phyloP scores from a whole-genome alignment of 306 rosid genomes.

The Quercus dentata region DNA sequence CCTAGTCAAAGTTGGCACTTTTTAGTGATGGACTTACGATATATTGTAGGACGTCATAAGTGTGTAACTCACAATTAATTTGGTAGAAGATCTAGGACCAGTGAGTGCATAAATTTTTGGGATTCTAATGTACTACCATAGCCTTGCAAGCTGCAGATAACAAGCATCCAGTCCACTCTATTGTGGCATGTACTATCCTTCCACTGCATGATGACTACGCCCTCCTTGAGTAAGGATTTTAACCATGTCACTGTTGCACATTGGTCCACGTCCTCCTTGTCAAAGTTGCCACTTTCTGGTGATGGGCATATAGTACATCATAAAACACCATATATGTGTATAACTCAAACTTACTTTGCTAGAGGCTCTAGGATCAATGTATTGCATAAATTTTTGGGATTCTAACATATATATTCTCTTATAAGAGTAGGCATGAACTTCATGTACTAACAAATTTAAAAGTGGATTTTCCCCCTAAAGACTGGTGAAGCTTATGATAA shows the following conservation, averaged over 20 bases:
- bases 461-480: background rate
- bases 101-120: constrained; percentile 1
- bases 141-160: constrained; percentile 25
- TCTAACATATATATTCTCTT: background rate
- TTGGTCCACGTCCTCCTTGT: background rate
- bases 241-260: background rate
- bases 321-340: background rate
- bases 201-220: background rate
- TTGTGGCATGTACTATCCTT: constrained; percentile 14
- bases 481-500: background rate
- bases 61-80: background rate
- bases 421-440: background rate
- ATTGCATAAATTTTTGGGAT: constrained; percentile 3
- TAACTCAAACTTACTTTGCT: background rate
- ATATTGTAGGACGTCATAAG: background rate
- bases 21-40: background rate
- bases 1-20: constrained; percentile 16
- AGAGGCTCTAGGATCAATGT: background rate
- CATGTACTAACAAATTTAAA: background rate
- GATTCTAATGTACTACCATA: background rate
- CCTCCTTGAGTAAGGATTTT: background rate
- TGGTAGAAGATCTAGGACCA: background rate
- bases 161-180: constrained; percentile 8
- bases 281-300: constrained; percentile 17
- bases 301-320: background rate